Percentiles rank a stretch among this genome's conserved stretches.
phyloP scores from a whole-genome alignment of 1,139 yeast species.

The Saccharomyces hybrid region DNA sequence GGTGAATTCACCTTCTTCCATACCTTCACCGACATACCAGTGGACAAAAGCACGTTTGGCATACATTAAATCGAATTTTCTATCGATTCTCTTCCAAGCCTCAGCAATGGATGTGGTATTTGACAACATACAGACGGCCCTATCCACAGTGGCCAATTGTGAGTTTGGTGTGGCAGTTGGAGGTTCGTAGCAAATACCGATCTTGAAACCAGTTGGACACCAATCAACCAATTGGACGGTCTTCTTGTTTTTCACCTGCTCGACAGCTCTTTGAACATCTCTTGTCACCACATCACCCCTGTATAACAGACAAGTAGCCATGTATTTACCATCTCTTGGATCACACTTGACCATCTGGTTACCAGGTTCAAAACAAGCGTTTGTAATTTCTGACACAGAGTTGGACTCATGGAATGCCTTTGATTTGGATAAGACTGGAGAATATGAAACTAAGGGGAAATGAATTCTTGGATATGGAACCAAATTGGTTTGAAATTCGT shows the following conservation, averaged over 20 bases:
- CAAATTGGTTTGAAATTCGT: conserved; percentile 95
- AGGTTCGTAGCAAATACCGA: conserved; percentile 97
- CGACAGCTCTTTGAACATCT: conserved; percentile 93
- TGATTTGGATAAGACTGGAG: conserved; percentile 86
- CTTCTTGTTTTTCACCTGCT: conserved; percentile 87
- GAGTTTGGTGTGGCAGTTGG: conserved; percentile 88
- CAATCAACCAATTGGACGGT: conserved; percentile 96
- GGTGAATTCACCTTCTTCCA: conserved; percentile 90
- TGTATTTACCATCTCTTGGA: conserved; percentile 91
- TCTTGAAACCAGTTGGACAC: conserved; percentile 99
- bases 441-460: conserved; percentile 96
- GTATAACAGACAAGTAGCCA: conserved; percentile 96
- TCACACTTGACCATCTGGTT: conserved; percentile 99
- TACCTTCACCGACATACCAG: conserved; percentile 98
- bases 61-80: conserved; percentile 96
- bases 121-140: conserved; percentile 97
- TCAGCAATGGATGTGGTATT: conserved; percentile 98
- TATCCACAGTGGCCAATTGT: conserved; percentile 83
- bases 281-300: conserved; percentile 98
- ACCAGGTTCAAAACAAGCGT: conserved; percentile 96
- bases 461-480: conserved; percentile 99
- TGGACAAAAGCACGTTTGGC: conserved; percentile 98
- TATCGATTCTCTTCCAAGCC: conserved; percentile 97
- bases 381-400: conserved; percentile 90
- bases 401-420: conserved; percentile 90